Base-by-base conservation (phyloP, 495 filamentous ascomycete species). In the Aeminium ludgeri region DNA sequence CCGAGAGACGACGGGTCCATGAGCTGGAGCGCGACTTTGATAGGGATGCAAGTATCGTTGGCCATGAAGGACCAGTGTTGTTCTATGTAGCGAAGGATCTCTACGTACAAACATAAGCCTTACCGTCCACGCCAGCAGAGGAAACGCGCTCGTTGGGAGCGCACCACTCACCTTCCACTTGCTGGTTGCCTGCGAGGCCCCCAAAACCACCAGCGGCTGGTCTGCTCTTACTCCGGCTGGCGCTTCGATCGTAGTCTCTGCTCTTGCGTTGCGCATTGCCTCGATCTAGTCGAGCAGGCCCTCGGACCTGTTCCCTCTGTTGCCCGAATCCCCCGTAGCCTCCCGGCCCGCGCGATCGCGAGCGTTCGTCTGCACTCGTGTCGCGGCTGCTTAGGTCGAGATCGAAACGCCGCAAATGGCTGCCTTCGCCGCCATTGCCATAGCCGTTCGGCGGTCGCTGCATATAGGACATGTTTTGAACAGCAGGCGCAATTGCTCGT, bases 1-100 rank as follows among this genome's bases (percentile, higher is more conserved):
- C 89, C 89, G 43, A 99, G 70, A 2, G 86, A 93, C 60, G 85
- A 94, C 25, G 77, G 76, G 58, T 99, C 89, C 65, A 95, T 77
- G 54, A 99, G 61, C 62, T 91, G 83, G 31, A 99, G 65, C 16
- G 91, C 86, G 23, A 94, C 72, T 56, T 95, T 83, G 2, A 96
- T 81, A 15, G 89, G 89, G 31, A 94, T 72, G 56, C 86, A 95
- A 49, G 85, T 75, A 35, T 78, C 76, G 51, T 79, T 70, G 41
- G 75, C 77, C 81, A 99, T 89, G 51, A 86, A 80, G 42, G 78
- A 75, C 87, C 87, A 99, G 53, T 91, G 83, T 35, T 69, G 64
- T 55, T 86, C 75, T 49, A 96, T 92, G 36, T 82, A 66, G 25
- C 67, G 60, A 10, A 84, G 56, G 31, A 82, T 67, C 48, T 74